Percentiles rank a stretch among this genome's conserved stretches.
These are phyloP conservation scores for Boletus barrowsii DNA, from an alignment of 768 basidiomycete genomes.

Conservation along the genomic window DNA sequence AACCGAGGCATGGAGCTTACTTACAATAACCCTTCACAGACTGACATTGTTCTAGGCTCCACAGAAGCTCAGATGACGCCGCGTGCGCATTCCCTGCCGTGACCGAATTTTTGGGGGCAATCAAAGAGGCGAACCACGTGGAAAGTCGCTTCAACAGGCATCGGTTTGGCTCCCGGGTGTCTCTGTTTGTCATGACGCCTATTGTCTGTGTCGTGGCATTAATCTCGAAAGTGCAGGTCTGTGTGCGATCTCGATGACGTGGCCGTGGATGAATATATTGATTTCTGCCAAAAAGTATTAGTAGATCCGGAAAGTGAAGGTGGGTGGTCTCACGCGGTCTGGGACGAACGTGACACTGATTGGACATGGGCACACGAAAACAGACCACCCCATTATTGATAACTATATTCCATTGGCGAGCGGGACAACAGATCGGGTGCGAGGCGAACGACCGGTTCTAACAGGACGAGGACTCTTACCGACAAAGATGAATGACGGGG, in stretches of 20 bases:
- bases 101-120: slow-evolving; percentile 44
- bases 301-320: slow-evolving; percentile 30
- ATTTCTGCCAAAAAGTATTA: slow-evolving; percentile 60
- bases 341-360: slow-evolving; percentile 12
- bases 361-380: slow-evolving; percentile 2
- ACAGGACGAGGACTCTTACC: slow-evolving; percentile 9
- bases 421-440: neutral
- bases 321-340: slow-evolving; percentile 15
- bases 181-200: slow-evolving; percentile 41
- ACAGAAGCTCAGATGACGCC: slow-evolving; percentile 49
- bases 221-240: slow-evolving; percentile 37
- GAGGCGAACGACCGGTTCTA: neutral
- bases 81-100: slow-evolving; percentile 55
- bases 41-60: slow-evolving; percentile 36
- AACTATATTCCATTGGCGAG: slow-evolving; percentile 41
- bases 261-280: slow-evolving; percentile 61
- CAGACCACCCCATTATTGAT: slow-evolving; percentile 35
- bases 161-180: slow-evolving; percentile 42
- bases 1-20: slow-evolving; percentile 42
- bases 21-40: slow-evolving; percentile 3
- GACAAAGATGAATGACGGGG: slow-evolving; percentile 5
- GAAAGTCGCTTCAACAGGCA: slow-evolving; percentile 30
- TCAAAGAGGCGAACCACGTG: slow-evolving; percentile 38
- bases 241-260: slow-evolving; percentile 49
- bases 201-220: slow-evolving; percentile 2